A percentile compares a stretch with the other conserved stretches of the same genome.
These are phyloP conservation scores for Vachellia pachyceras DNA, from an alignment of 306 rosid species.

Conservation along the genomic window DNA sequence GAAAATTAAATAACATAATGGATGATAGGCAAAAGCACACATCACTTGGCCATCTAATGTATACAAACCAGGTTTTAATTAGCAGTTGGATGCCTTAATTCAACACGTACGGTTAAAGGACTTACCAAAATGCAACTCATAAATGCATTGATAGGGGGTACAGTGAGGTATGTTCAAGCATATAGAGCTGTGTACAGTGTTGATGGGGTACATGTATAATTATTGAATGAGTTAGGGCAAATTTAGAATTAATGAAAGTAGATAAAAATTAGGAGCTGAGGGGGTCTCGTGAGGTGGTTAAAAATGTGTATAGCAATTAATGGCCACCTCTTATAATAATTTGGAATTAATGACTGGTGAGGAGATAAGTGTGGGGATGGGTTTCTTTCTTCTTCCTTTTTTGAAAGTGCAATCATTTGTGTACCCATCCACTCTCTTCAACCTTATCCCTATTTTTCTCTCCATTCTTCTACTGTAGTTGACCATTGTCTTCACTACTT, in stretches of 20 bases:
- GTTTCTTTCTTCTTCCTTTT: neutral
- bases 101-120: no score
- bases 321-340: conserved; percentile 32
- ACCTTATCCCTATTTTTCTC: conserved; percentile 48
- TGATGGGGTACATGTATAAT: neutral
- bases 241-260: neutral
- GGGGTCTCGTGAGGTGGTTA: neutral
- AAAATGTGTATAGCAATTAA: neutral
- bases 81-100: no score
- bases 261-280: no score
- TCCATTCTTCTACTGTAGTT: conserved; percentile 1
- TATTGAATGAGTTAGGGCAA: neutral
- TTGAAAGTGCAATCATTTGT: conserved; percentile 47
- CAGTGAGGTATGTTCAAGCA: no score
- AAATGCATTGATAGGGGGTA: no score
- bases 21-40: neutral
- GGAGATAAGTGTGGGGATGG: conserved; percentile 24
- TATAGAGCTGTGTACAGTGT: neutral
- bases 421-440: conserved; percentile 60
- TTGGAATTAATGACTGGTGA: neutral
- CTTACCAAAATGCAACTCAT: no score
- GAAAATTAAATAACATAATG: no score
- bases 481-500: neutral
- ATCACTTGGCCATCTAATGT: no score
- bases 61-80: no score